Conservation (phyloP, 163 green algal genomes). For the Scenedesmus sp. region DNA sequence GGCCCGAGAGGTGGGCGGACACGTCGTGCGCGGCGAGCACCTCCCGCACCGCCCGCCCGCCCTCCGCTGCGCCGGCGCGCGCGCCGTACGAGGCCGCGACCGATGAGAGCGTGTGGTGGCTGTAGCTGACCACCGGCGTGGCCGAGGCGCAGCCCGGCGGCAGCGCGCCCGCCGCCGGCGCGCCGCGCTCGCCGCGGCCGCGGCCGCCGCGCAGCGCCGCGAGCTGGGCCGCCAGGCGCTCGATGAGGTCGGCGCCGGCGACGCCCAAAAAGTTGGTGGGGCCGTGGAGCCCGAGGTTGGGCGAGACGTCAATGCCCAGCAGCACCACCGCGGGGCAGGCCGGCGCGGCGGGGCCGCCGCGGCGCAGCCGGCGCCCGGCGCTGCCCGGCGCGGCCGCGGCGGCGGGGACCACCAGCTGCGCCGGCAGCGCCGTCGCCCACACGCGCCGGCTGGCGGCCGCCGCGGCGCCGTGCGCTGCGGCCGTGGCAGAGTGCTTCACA, state of each 20-base stretch:
- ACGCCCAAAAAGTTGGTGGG: constrained; percentile 82
- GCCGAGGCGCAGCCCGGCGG: not conserved
- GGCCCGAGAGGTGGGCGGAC: constrained; percentile 19
- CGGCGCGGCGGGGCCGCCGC: not conserved
- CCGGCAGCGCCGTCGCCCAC: not conserved
- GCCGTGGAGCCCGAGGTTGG: constrained; percentile 67
- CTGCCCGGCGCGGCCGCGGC: constrained; percentile 8
- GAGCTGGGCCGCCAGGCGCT: constrained; percentile 49
- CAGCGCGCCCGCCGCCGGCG: not conserved
- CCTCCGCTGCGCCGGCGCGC: not conserved
- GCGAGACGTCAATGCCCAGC: constrained; percentile 75
- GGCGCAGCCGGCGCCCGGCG: not conserved
- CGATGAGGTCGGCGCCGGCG: constrained; percentile 30
- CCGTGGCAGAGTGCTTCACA: constrained; percentile 48
- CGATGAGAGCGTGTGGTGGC: constrained; percentile 28
- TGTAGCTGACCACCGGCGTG: constrained; percentile 26
- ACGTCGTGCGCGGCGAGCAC: constrained; percentile 22
- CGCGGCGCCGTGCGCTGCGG: constrained; percentile 5
- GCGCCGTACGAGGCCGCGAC: not conserved
- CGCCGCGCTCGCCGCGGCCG: not conserved
- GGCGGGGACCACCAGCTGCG: constrained; percentile 19
- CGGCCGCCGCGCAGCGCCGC: not conserved
- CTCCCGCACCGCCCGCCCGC: constrained; percentile 15
- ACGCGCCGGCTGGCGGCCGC: constrained; percentile 2
- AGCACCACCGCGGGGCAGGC: constrained; percentile 62